phyloP scores from a whole-genome alignment of 2,329 filamentous ascomycete species.

The Trichophyton schoenleinii region DNA sequence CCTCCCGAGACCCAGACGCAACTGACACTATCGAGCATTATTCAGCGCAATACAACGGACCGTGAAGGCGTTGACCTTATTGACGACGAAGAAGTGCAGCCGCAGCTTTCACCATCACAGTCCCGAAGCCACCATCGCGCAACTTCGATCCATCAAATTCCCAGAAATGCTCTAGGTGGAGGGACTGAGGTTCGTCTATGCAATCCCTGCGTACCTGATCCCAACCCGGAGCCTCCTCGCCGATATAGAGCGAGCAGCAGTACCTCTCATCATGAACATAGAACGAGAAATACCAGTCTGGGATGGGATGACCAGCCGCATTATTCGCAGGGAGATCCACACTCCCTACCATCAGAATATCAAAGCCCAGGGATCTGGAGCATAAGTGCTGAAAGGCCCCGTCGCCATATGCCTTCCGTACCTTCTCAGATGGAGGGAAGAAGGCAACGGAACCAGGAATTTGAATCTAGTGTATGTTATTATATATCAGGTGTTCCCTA shows the following conservation, averaged over 20 bases:
- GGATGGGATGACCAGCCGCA: not conserved
- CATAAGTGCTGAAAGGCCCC: conserved; percentile 7
- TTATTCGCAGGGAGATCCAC: not conserved
- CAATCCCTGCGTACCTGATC: conserved; percentile 61
- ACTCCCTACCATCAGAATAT: not conserved
- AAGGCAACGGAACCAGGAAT: conserved; percentile 12
- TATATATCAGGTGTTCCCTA: too few species aligned
- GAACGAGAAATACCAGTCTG: not conserved
- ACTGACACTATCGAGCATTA: conserved; percentile 30
- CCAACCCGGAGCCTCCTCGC: conserved; percentile 45
- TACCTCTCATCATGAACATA: not conserved
- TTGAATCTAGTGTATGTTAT: conserved; percentile 13
- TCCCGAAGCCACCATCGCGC: not conserved
- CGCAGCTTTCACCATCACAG: not conserved
- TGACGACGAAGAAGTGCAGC: conserved; percentile 21
- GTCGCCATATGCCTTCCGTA: conserved; percentile 14
- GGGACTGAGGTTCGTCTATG: conserved; percentile 58
- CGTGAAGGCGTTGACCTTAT: conserved; percentile 37
- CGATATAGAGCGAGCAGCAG: conserved; percentile 16
- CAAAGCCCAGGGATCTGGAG: not conserved
- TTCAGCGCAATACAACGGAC: conserved; percentile 31
- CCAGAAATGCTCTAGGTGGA: conserved; percentile 45
- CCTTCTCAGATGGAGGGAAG: conserved; percentile 10
- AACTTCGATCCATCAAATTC: conserved; percentile 13
- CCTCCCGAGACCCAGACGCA: conserved; percentile 39